These are phyloP conservation scores for Acanthamoeba royreba DNA, from an alignment of 208 protist genomes.

Conservation along the genomic window DNA sequence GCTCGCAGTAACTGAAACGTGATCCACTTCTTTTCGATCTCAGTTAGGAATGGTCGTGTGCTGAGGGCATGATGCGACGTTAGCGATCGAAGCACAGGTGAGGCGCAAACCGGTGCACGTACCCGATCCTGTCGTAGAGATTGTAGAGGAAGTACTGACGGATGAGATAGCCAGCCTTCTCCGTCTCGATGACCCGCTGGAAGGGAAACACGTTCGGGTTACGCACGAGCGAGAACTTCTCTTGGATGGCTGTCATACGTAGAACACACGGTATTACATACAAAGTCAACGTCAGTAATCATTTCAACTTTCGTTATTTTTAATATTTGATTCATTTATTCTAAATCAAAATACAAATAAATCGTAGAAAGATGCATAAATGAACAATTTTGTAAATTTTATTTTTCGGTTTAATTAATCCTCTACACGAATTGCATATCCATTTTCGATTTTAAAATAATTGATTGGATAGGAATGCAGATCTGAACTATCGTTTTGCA, in stretches of 20 bases:
- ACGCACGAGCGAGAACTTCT: not conserved
- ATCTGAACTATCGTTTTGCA: too few relatives aligned
- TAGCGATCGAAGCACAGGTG: too few relatives aligned
- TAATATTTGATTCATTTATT: too few relatives aligned
- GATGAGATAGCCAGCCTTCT: constrained; percentile 68
- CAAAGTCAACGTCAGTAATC: too few relatives aligned
- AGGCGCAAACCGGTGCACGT: not conserved
- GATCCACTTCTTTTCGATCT: constrained; percentile 71
- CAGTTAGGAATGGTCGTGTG: constrained; percentile 61
- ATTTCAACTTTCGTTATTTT: too few relatives aligned
- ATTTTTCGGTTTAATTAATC: too few relatives aligned
- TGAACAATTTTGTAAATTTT: too few relatives aligned
- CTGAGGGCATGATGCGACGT: too few relatives aligned
- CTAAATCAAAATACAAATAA: not conserved
- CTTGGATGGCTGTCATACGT: constrained; percentile 39
- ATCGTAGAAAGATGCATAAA: not conserved
- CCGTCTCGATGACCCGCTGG: constrained; percentile 65
- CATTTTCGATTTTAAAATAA: not conserved
- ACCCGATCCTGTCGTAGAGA: constrained; percentile 74
- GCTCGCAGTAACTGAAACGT: constrained; percentile 63
- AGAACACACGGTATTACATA: too few relatives aligned
- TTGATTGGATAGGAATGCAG: too few relatives aligned
- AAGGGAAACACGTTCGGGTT: constrained; percentile 65
- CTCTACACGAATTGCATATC: not conserved
- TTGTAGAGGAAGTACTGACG: constrained; percentile 72